Conservation (phyloP, 164 flowering plant genomes). For the Aristolochia fimbriata region DNA sequence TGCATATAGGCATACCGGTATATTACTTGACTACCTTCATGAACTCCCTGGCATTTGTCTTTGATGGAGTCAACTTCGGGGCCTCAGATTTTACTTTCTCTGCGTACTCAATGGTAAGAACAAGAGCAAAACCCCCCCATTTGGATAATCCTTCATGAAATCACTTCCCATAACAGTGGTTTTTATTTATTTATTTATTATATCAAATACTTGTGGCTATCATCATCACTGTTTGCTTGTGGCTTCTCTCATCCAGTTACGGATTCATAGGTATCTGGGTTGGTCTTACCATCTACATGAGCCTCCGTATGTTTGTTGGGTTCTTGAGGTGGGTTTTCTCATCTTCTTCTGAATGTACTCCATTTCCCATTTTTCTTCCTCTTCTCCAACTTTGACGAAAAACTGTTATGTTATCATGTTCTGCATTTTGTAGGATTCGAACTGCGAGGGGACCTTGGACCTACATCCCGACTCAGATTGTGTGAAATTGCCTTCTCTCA, state of each 20-base stretch:
- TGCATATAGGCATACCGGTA: too few species aligned
- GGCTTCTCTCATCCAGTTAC: slow-evolving; percentile 46
- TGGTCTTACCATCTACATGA: too few species aligned
- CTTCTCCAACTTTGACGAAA: slow-evolving; percentile 2
- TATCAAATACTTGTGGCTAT: slow-evolving; percentile 67
- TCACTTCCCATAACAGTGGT: not conserved
- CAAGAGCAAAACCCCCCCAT: too few species aligned
- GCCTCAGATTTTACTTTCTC: slow-evolving; percentile 85
- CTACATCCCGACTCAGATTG: slow-evolving; percentile 20
- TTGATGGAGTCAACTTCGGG: slow-evolving; percentile 83
- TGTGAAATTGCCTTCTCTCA: too few species aligned
- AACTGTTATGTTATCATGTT: not conserved
- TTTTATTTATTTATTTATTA: too few species aligned
- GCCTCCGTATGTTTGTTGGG: too few species aligned
- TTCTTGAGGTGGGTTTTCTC: too few species aligned
- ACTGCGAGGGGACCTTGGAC: slow-evolving; percentile 45
- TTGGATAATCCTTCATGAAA: not conserved
- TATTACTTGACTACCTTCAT: slow-evolving; percentile 15
- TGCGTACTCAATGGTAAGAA: slow-evolving; percentile 70
- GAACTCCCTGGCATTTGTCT: slow-evolving; percentile 77
- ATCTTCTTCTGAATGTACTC: too few species aligned
- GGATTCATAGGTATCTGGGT: too few species aligned
- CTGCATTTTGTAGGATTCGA: slow-evolving; percentile 30
- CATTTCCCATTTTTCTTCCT: slow-evolving; percentile 60
- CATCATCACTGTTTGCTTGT: slow-evolving; percentile 52